Percentiles rank a stretch among this genome's conserved stretches.
phyloP scores from a whole-genome alignment of 345 rosid species.

The Eucalyptus sideroxylon region DNA sequence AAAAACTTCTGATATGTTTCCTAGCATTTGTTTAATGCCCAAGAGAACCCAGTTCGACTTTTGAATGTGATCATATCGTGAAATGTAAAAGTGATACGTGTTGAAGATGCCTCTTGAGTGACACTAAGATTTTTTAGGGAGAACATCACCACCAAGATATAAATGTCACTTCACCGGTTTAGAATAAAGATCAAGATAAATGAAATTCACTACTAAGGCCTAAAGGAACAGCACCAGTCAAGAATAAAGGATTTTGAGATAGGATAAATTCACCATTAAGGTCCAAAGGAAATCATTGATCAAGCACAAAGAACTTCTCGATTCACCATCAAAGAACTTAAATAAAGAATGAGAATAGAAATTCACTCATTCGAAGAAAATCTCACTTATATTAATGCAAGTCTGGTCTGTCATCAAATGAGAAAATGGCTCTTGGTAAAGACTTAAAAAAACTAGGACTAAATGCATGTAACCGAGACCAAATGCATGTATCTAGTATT shows the following conservation, averaged over 20 bases:
- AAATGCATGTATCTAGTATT: not conserved
- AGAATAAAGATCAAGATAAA: not conserved
- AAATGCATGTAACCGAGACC: not conserved
- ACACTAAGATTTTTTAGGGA: not conserved
- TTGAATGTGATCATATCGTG: not conserved
- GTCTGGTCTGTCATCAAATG: too few species aligned
- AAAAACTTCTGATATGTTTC: not conserved
- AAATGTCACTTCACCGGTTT: not conserved
- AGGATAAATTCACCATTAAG: not conserved
- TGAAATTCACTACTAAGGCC: too few species aligned
- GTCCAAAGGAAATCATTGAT: not conserved
- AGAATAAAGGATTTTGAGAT: too few species aligned
- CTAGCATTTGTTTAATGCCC: not conserved
- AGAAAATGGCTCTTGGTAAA: not conserved
- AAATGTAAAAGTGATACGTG: not conserved
- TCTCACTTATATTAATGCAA: not conserved
- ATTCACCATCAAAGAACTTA: not conserved
- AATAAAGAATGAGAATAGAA: too few species aligned
- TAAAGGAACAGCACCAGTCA: not conserved
- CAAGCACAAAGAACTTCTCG: not conserved
- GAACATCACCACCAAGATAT: not conserved
- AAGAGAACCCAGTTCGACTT: not conserved
- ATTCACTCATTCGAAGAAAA: not conserved
- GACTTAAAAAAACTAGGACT: not conserved
- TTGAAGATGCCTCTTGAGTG: not conserved